Conservation (phyloP, 192 early-diverging fungal genomes). For the Thamnidium elegans region DNA sequence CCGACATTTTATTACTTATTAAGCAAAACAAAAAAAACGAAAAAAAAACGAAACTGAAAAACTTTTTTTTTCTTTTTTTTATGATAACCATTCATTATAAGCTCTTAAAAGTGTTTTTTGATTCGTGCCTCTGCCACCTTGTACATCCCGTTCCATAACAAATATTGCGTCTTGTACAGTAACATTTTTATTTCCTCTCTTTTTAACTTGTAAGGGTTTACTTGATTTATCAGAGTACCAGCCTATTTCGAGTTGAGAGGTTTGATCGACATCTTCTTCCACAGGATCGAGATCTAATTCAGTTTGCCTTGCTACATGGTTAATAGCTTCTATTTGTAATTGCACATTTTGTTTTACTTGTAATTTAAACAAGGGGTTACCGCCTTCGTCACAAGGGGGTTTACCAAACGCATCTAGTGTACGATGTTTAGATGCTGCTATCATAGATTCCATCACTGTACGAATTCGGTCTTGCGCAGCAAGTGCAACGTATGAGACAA, state of each 20-base stretch:
- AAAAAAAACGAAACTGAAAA: not conserved
- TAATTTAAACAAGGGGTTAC: constrained; percentile 68
- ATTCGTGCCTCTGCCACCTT: constrained; percentile 41
- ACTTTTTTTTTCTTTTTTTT: constrained; percentile 4
- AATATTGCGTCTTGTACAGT: constrained; percentile 73
- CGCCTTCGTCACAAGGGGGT: constrained; percentile 51
- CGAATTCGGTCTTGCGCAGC: constrained; percentile 69
- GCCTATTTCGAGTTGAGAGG: not conserved
- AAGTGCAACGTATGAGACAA: constrained; percentile 59
- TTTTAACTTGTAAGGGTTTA: constrained; percentile 32
- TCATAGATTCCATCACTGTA: constrained; percentile 62
- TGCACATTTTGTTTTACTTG: constrained; percentile 63
- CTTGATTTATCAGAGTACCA: constrained; percentile 1
- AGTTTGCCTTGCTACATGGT: constrained; percentile 63
- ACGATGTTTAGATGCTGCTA: constrained; percentile 69
- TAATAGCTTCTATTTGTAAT: constrained; percentile 66
- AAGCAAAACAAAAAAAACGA: not conserved
- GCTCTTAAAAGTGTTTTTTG: constrained; percentile 45
- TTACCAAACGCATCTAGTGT: constrained; percentile 57
- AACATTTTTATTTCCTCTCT: constrained; percentile 58
- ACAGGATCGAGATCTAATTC: constrained; percentile 47
- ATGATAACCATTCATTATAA: constrained; percentile 43
- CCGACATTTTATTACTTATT: not conserved
- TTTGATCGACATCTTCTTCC: constrained; percentile 12
- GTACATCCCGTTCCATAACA: constrained; percentile 67